Conservation (phyloP, 495 filamentous ascomycete species). For the Pyrenula massariospora region DNA sequence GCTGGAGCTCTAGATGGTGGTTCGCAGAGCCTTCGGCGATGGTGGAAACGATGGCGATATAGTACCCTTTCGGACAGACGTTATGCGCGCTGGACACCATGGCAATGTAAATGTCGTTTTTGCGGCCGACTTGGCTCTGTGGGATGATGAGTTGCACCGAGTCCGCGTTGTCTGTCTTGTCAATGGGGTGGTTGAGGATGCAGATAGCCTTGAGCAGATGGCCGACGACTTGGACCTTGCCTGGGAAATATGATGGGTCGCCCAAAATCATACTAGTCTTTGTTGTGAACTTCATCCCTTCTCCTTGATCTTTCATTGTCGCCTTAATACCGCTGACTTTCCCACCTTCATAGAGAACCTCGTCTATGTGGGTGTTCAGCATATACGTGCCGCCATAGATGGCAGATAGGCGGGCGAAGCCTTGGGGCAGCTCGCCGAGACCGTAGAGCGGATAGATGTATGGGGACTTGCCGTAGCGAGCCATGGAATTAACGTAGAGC, state of each 20-base stretch:
- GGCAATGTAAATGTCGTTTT: conserved; percentile 97
- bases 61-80: conserved; percentile 98
- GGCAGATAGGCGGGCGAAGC: conserved; percentile 91
- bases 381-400: conserved; percentile 99
- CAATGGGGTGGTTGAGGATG: conserved; percentile 89
- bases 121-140: conserved; percentile 88
- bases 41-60: conserved; percentile 95
- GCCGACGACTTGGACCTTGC: conserved; percentile 74
- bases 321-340: conserved; percentile 92
- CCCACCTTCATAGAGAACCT: conserved; percentile 64
- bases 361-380: conserved; percentile 89
- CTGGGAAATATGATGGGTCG: conserved; percentile 92
- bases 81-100: conserved; percentile 93
- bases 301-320: conserved; percentile 78
- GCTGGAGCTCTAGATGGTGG: conserved; percentile 88
- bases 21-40: conserved; percentile 87
- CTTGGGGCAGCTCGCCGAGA: conserved; percentile 93
- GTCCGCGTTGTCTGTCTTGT: conserved; percentile 76
- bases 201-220: conserved; percentile 94
- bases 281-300: conserved; percentile 87
- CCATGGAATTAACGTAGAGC: conserved; percentile 95
- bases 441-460: conserved; percentile 99
- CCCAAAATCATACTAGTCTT: conserved; percentile 93
- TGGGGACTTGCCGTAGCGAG: conserved; percentile 93
- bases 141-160: conserved; percentile 95